These are phyloP conservation scores for Tetrahymena malaccensis DNA, from an alignment of 73 alveolate species.

Conservation along the genomic window DNA sequence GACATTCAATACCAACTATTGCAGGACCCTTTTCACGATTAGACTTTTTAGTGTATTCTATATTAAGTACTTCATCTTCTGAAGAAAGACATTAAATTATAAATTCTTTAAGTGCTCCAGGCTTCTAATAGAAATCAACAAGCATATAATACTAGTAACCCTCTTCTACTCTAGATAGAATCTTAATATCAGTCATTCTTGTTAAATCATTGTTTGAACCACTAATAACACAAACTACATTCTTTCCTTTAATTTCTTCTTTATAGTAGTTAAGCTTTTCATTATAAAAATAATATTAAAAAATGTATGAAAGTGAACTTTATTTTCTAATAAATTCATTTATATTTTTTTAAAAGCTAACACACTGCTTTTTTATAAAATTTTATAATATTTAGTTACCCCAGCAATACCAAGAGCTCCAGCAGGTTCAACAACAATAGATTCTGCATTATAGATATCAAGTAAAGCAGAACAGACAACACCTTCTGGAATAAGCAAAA, in stretches of 20 bases:
- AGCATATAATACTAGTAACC: conserved; percentile 34
- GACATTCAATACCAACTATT: conserved; percentile 13
- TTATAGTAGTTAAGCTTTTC: background rate
- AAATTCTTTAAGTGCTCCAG: conserved; percentile 31
- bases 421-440: conserved; percentile 35
- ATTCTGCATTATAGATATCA: conserved; percentile 24
- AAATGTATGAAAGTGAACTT: background rate
- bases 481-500: conserved; percentile 24
- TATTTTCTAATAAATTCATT: too few relatives aligned
- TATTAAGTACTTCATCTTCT: conserved; percentile 12
- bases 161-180: conserved; percentile 20
- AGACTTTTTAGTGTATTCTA: conserved; percentile 19
- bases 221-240: conserved; percentile 25
- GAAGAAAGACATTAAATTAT: conserved; percentile 15
- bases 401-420: conserved; percentile 34
- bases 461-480: conserved; percentile 32
- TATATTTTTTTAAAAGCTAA: background rate
- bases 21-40: conserved; percentile 44
- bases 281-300: background rate
- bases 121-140: conserved; percentile 20
- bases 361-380: background rate
- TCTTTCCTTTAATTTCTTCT: conserved; percentile 22
- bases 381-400: background rate
- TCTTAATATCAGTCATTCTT: conserved; percentile 34
- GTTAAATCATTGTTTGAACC: conserved; percentile 36